Evolutionary conservation across 352 stramenopile genomes (phyloP).

Genomic region (Elongisporangium undulatum): DNA sequence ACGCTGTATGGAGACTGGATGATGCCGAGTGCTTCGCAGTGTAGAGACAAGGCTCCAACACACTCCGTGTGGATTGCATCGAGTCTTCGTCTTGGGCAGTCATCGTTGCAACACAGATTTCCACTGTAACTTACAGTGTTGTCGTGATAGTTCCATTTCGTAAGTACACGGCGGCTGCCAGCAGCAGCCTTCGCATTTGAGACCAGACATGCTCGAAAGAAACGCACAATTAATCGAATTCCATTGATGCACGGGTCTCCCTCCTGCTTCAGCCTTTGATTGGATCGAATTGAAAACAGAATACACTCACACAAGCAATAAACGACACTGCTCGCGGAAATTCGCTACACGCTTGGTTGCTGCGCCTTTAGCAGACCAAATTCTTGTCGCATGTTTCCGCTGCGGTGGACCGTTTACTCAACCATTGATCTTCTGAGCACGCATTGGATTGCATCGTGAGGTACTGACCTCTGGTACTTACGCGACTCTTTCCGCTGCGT

Average conservation of each 20-base stretch:
- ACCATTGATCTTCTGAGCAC: neutral
- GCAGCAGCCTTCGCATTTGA: neutral
- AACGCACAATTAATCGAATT: neutral
- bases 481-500: neutral
- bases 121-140: too few species aligned
- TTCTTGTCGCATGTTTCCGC: neutral
- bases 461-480: neutral
- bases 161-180: too few species aligned
- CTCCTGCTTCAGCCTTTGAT: neutral
- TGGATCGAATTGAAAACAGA: neutral
- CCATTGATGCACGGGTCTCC: neutral
- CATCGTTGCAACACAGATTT: neutral
- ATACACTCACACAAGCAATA: neutral
- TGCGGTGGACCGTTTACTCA: neutral
- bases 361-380: neutral
- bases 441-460: neutral
- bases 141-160: too few species aligned
- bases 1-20: neutral
- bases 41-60: neutral
- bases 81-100: neutral
- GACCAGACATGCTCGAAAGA: neutral
- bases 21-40: neutral
- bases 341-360: neutral
- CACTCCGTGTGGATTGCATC: neutral
- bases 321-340: neutral